Percentiles rank a stretch among this genome's conserved stretches.
These are phyloP conservation scores for Phaffia tasmanica DNA, from an alignment of 768 basidiomycete species.

Conservation along the genomic window DNA sequence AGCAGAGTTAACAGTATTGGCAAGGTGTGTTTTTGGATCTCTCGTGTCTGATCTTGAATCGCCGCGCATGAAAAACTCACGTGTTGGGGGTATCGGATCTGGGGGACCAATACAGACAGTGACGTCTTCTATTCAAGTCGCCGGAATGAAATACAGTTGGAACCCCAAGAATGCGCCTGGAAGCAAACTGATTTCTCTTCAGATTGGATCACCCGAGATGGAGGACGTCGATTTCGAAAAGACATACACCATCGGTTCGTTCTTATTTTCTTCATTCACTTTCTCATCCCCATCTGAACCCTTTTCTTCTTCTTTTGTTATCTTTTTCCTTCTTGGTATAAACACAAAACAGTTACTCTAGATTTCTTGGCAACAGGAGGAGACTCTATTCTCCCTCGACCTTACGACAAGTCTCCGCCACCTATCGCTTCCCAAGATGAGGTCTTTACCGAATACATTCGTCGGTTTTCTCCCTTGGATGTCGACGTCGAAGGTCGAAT, in stretches of 20 bases:
- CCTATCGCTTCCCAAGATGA: slow-evolving; percentile 27
- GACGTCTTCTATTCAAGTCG: slow-evolving; percentile 41
- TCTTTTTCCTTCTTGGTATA: not conserved
- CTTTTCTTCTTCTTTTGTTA: not conserved
- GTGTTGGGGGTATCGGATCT: not conserved
- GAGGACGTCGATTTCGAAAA: slow-evolving; percentile 26
- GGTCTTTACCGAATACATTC: slow-evolving; percentile 28
- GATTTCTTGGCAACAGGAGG: slow-evolving; percentile 32
- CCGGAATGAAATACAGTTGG: slow-evolving; percentile 27
- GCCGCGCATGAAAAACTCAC: slow-evolving; percentile 24
- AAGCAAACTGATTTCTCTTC: slow-evolving; percentile 30
- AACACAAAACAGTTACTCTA: slow-evolving; percentile 22
- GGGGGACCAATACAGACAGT: slow-evolving; percentile 31
- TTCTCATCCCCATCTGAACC: not conserved
- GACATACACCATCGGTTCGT: slow-evolving; percentile 29
- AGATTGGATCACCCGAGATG: slow-evolving; percentile 22
- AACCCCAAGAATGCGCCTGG: slow-evolving; percentile 29
- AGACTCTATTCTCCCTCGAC: slow-evolving; percentile 28
- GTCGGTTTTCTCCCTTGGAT: slow-evolving; percentile 28
- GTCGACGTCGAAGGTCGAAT: slow-evolving; percentile 28
- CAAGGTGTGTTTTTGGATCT: not conserved
- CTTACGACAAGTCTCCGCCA: slow-evolving; percentile 7
- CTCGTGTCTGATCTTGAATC: slow-evolving; percentile 17
- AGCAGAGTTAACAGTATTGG: slow-evolving; percentile 31
- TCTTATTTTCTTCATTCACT: not conserved